Evolutionary conservation across 2,329 filamentous ascomycete genomes (phyloP), one percentile per base, ranked within the genome.

Genomic region (Hypocreales sp.): DNA sequence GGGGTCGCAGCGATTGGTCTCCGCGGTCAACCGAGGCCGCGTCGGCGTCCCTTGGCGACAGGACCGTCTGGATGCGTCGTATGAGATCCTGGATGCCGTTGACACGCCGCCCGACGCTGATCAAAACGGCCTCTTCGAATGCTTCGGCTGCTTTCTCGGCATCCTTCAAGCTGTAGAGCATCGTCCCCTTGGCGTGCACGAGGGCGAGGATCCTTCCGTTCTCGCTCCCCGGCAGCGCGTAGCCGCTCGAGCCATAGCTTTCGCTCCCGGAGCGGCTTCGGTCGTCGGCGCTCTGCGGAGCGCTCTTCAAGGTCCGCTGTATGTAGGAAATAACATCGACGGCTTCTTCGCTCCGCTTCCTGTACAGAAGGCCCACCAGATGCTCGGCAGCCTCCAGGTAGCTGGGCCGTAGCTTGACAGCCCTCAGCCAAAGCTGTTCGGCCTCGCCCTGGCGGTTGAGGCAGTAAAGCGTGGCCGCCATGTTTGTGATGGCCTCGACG

Each of bases 311-410:
- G 6, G 75, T 71, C 4, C 65, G 66, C 51, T 98, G 86, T 7
- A 98, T 75, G 44, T 75, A 80, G 38, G 79, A 72, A 39, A 98
- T 93, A 27, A 93, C 74, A 26, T 78, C 72, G 32, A 98, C 75
- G 7, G 90, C 90, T 46, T 95, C 83, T 40, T 68, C 73, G 26
- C 75, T 79, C 35, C 86, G 70, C 31, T 92, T 79, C 34, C 75
- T 81, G 46, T 87, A 94, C 12, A 95, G 53, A 25, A 95, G 60
- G 1, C 84, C 83, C 17, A 95, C 80, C 2, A 98, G 66, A 56
- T 95, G 86, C 48, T 98, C 90, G 3, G 90, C 83, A 7, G 90
- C 86, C 55, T 98, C 90, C 31, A 98, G 79, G 52, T 92, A 92
- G 45, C 74, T 79, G 1, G 90, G 90, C 7, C 81, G 75, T 31